Conservation (phyloP, 2,329 filamentous ascomycete genomes). For the Colletotrichum orchidophilum region DNA sequence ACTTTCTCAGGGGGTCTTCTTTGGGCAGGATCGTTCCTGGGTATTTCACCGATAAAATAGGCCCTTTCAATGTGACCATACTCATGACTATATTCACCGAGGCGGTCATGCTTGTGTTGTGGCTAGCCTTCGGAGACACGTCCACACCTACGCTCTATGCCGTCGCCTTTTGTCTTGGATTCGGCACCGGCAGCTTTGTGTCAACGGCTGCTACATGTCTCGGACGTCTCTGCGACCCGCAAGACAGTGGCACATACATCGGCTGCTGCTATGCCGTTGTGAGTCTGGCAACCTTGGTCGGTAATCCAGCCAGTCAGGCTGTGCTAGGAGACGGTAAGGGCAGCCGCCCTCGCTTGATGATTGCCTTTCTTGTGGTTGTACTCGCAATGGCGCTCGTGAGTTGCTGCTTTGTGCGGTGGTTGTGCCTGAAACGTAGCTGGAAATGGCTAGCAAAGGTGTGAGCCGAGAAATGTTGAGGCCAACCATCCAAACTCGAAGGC, state of each 20-base stretch:
- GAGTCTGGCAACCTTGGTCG: slow-evolving; percentile 37
- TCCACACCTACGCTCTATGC: slow-evolving; percentile 36
- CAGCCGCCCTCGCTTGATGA: slow-evolving; percentile 27
- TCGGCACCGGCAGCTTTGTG: slow-evolving; percentile 42
- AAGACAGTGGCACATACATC: slow-evolving; percentile 41
- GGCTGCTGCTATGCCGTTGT: slow-evolving; percentile 41
- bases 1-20: slow-evolving; percentile 38
- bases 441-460: slow-evolving; percentile 35
- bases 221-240: slow-evolving; percentile 37
- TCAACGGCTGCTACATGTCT: slow-evolving; percentile 37
- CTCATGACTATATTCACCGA: slow-evolving; percentile 39
- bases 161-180: slow-evolving; percentile 40
- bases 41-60: slow-evolving; percentile 35
- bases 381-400: slow-evolving; percentile 37
- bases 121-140: slow-evolving; percentile 40
- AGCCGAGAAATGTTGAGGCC: not conserved
- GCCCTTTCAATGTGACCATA: slow-evolving; percentile 40
- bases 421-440: slow-evolving; percentile 35
- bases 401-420: slow-evolving; percentile 37
- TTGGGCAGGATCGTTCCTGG: slow-evolving; percentile 40
- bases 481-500: not conserved
- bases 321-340: slow-evolving; percentile 7
- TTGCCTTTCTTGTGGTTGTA: slow-evolving; percentile 38
- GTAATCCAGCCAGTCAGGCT: slow-evolving; percentile 30
- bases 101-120: slow-evolving; percentile 36